phyloP scores from a whole-genome alignment of 495 filamentous ascomycete species.

The Penicillium egyptiacum region DNA sequence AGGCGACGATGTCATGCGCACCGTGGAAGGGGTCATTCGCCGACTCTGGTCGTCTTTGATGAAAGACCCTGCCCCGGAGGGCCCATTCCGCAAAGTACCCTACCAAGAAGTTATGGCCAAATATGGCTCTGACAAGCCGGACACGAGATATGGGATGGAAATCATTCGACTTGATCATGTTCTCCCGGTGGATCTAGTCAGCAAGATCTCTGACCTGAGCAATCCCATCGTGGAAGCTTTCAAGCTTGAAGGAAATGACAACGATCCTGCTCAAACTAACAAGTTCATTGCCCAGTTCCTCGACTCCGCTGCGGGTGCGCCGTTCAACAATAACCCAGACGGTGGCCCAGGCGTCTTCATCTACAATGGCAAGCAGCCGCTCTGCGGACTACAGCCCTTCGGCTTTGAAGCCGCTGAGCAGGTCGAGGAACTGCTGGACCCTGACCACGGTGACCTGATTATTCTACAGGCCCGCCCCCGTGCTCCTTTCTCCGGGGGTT shows the following conservation, averaged over 20 bases:
- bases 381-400: constrained; percentile 70
- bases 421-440: constrained; percentile 51
- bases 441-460: constrained; percentile 71
- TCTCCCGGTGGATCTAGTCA: constrained; percentile 63
- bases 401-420: constrained; percentile 70
- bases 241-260: constrained; percentile 53
- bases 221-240: constrained; percentile 69
- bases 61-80: constrained; percentile 39
- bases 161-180: constrained; percentile 62
- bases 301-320: constrained; percentile 58
- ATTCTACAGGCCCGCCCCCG: constrained; percentile 75
- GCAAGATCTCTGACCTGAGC: constrained; percentile 64
- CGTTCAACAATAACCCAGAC: constrained; percentile 63
- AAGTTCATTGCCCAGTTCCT: constrained; percentile 69
- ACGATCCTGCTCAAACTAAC: constrained; percentile 48
- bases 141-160: constrained; percentile 64
- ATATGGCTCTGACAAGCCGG: constrained; percentile 92
- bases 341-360: constrained; percentile 77
- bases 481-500: constrained; percentile 59
- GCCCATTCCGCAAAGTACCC: constrained; percentile 58
- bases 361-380: constrained; percentile 64
- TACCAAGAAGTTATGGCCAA: constrained; percentile 77
- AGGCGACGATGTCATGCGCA: constrained; percentile 69
- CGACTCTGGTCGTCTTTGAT: constrained; percentile 54
- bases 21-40: constrained; percentile 64